Base-by-base conservation (phyloP, 345 rosid species). In the Tarenaya hassleriana region DNA sequence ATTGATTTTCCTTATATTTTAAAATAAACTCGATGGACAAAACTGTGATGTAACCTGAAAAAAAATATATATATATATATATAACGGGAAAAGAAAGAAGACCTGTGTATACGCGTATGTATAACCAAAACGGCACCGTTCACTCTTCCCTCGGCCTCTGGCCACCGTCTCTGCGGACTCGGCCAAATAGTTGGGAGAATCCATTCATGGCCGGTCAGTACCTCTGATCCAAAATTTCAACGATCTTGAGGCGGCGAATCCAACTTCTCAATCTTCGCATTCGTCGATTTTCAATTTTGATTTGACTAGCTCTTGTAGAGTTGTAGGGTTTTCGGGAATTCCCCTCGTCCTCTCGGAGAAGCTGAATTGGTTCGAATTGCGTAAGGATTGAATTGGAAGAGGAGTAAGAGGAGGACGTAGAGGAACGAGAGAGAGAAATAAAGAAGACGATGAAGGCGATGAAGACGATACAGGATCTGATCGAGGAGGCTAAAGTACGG, bases 401-500 rank as follows among this genome's bases (percentile, higher is more conserved):
- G n/a, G n/a, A n/a, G n/a, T n/a, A n/a, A n/a, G n/a, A n/a, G n/a
- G n/a, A n/a, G n/a, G n/a, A n/a, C n/a, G n/a, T n/a, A 15, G 5
- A 7, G 16, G 7, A 12, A 1, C 0, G 0, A 1, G 18, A 18
- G 32, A 20, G 7, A 42, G 33, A 18, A 56, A 34, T 10, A 12
- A 41, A 34, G 13, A 17, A 2, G 29, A 66, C 39, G 64, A 72
- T 78, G 95, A 86, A 77, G 82, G 64, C 85, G 56, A 80, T 83
- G 86, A 85, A 80, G 75, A 83, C 80, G 55, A 76, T 94, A 66
- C 79, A 83, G 56, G 99, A 94, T 86, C 97, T 94, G 70, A 76
- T 94, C 58, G 95, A 94, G 56, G 99, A 94, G 57, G 97, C 87
- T 13, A 88, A 88, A 70, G 34, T 77, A 41, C 81, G 99, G 9